Evolutionary conservation across 2,329 filamentous ascomycete genomes (phyloP).

Genomic region (Xylaria multiplex): DNA sequence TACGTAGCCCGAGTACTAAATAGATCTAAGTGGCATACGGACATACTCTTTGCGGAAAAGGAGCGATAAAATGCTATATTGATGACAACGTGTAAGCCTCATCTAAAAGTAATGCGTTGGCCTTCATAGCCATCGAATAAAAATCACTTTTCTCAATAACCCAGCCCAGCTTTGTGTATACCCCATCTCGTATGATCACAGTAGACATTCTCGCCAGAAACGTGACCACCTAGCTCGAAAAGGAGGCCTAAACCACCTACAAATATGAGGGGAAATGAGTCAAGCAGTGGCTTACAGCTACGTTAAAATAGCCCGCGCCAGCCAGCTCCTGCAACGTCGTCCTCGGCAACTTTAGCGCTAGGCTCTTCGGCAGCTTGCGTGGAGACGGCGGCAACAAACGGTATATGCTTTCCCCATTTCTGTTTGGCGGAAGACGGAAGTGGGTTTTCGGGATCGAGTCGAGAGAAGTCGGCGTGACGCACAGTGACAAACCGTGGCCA

Average conservation of each 20-base stretch:
- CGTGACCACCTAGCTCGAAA: slow-evolving; percentile 28
- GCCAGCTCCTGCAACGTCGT: slow-evolving; percentile 28
- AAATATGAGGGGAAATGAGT: slow-evolving; percentile 27
- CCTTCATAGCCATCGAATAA: too few species aligned
- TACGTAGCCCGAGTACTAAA: too few species aligned
- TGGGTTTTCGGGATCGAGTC: slow-evolving; percentile 34
- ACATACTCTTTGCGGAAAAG: too few species aligned
- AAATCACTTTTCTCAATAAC: slow-evolving; percentile 33
- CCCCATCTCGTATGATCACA: slow-evolving; percentile 35
- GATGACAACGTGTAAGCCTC: too few species aligned
- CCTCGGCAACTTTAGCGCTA: slow-evolving; percentile 11
- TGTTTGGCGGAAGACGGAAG: slow-evolving; percentile 28
- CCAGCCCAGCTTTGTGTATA: slow-evolving; percentile 31
- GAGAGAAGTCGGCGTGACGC: slow-evolving; percentile 32
- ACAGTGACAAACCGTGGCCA: slow-evolving; percentile 32
- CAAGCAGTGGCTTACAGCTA: slow-evolving; percentile 36
- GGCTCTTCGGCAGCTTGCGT: slow-evolving; percentile 17
- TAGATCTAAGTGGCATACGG: too few species aligned
- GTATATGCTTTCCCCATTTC: slow-evolving; percentile 34
- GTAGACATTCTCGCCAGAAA: slow-evolving; percentile 35
- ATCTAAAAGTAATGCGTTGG: too few species aligned
- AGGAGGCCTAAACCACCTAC: slow-evolving; percentile 25
- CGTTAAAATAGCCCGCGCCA: slow-evolving; percentile 38
- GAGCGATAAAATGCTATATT: too few species aligned
- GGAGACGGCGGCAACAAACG: slow-evolving; percentile 36